These are phyloP conservation scores for Geotrichum restrictum DNA, from an alignment of 1,139 yeast species.

Conservation along the genomic window DNA sequence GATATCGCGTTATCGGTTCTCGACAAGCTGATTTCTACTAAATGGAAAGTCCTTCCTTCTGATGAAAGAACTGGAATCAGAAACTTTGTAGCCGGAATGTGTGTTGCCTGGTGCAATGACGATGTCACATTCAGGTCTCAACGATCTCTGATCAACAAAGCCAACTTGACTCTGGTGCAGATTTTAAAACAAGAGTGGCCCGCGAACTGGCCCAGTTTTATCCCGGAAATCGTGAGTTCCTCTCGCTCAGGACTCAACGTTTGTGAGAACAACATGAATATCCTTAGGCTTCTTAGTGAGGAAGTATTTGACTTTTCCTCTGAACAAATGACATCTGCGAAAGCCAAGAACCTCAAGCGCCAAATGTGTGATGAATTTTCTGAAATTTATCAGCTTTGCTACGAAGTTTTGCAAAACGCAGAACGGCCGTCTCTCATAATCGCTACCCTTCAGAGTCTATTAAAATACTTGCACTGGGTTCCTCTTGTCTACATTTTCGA, in stretches of 20 bases:
- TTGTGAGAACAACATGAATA: constrained; percentile 95
- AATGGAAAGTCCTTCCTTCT: constrained; percentile 92
- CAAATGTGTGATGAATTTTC: constrained; percentile 89
- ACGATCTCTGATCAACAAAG: constrained; percentile 83
- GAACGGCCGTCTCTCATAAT: constrained; percentile 75
- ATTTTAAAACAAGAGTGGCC: constrained; percentile 99
- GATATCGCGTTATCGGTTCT: constrained; percentile 79
- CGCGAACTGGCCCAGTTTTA: constrained; percentile 94
- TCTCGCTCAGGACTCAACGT: constrained; percentile 85
- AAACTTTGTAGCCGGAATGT: constrained; percentile 89
- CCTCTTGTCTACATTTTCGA: constrained; percentile 86
- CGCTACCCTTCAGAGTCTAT: constrained; percentile 78
- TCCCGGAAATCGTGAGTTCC: constrained; percentile 85
- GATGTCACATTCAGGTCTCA: constrained; percentile 71
- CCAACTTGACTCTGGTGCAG: constrained; percentile 88
- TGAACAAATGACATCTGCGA: constrained; percentile 95
- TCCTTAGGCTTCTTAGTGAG: constrained; percentile 81
- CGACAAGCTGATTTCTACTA: constrained; percentile 82
- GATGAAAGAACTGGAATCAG: constrained; percentile 81
- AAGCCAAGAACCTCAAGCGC: constrained; percentile 73
- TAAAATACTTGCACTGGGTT: constrained; percentile 91
- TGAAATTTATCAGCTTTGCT: constrained; percentile 87
- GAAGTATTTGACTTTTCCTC: constrained; percentile 93
- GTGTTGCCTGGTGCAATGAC: constrained; percentile 83
- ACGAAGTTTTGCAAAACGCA: constrained; percentile 87